Percentiles rank a stretch among this genome's conserved stretches.
Conservation (phyloP, 768 basidiomycete species). For the Agrocybe chaxingu region DNA sequence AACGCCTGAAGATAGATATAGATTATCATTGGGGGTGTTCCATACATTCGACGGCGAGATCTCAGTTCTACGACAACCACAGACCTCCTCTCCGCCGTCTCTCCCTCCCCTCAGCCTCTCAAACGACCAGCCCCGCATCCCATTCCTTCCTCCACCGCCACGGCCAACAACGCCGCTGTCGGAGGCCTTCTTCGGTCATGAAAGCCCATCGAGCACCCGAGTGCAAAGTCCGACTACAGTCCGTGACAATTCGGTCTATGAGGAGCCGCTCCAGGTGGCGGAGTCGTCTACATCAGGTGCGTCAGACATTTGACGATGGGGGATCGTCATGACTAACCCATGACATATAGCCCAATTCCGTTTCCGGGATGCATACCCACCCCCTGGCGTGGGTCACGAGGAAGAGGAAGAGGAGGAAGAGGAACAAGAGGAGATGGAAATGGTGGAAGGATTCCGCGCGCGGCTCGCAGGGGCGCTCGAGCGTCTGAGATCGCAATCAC, state of each 20-base stretch:
- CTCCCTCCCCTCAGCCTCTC: constrained; percentile 4
- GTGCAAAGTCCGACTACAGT: background rate
- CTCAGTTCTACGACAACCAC: constrained; percentile 36
- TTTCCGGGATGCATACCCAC: background rate
- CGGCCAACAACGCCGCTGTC: constrained; percentile 19
- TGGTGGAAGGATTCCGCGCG: constrained; percentile 22
- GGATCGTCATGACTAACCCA: no score
- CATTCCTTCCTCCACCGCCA: constrained; percentile 22
- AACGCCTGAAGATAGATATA: constrained; percentile 33
- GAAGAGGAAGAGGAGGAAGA: no score
- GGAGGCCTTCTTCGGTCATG: constrained; percentile 7
- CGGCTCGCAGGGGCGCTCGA: constrained; percentile 32
- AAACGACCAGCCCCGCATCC: constrained; percentile 12
- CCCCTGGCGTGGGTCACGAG: background rate
- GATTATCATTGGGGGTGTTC: constrained; percentile 47
- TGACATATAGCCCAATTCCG: background rate
- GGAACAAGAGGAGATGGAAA: no score
- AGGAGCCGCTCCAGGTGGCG: background rate
- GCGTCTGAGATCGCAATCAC: constrained; percentile 26
- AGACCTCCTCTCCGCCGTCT: background rate
- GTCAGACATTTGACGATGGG: no score
- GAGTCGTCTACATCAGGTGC: background rate
- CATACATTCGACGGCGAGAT: constrained; percentile 54
- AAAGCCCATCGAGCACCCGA: constrained; percentile 3
- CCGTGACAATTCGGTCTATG: background rate